A percentile compares a stretch with the other conserved stretches of the same genome.
phyloP scores from a whole-genome alignment of 257 asterid genomes.

The Fraxinus excelsior region DNA sequence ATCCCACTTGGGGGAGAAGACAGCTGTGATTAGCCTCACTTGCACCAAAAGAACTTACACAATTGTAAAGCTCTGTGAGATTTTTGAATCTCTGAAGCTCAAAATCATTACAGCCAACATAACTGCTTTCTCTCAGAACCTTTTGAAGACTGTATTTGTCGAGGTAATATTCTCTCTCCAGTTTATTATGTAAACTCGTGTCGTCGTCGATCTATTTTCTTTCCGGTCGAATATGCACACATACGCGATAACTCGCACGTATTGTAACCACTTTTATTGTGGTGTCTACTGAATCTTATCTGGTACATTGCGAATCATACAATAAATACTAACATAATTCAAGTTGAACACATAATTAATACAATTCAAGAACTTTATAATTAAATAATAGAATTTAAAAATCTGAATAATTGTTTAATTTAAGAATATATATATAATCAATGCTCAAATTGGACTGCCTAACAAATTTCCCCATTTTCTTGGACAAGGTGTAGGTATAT shows the following conservation, averaged over 20 bases:
- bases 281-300: background rate
- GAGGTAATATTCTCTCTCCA: constrained; percentile 44
- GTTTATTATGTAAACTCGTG: no score
- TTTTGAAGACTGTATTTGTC: constrained; percentile 58
- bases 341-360: background rate
- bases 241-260: background rate
- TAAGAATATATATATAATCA: background rate
- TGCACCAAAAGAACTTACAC: constrained; percentile 65
- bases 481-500: background rate
- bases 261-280: background rate
- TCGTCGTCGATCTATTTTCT: no score
- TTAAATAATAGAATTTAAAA: background rate
- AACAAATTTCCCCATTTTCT: background rate
- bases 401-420: background rate
- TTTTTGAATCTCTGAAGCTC: constrained; percentile 68
- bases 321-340: background rate
- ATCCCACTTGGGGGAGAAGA: constrained; percentile 59
- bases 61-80: constrained; percentile 59
- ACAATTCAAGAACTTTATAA: background rate
- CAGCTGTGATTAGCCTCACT: constrained; percentile 57
- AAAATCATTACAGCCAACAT: constrained; percentile 61
- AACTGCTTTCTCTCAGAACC: constrained; percentile 51
- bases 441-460: background rate
- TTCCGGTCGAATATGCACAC: background rate
- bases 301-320: no score